Evolutionary conservation across 1,284 basidiomycete species (phyloP), one percentile per base, ranked within the genome.

Genomic region (Ganoderma meredithae): DNA sequence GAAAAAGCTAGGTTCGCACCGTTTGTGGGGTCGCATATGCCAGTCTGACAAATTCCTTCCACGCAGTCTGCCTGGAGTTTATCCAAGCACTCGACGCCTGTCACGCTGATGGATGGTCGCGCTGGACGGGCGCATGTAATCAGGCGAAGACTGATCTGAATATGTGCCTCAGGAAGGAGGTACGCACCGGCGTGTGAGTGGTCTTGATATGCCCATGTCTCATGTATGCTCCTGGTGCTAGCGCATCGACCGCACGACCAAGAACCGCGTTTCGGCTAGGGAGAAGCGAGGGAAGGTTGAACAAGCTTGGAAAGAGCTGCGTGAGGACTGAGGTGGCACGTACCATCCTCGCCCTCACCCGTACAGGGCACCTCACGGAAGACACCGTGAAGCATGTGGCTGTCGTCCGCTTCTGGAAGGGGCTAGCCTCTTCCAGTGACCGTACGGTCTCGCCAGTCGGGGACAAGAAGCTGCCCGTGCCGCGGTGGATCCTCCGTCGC

Each of bases 151-250:
- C 86, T 62, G 86, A 88, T 62, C 82, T 96, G 74, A 93, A 92
- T 74, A 81, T 85, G 73, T 96, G 94, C 82, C 82, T 96, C 60
- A 85, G 90, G 64, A 81, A 87, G 80, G 94, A 95, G 88, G 94
- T 94, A 76, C 74, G 84, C 77, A 55, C 43, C 22, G 40, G 41
- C 31, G 62, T 62, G 43, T 63, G 52, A 41, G 52, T 64, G 49
- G 67, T 52, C 27, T n/a, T n/a, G 12, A 59, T 25, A 12, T 60
- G 43, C 22, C 43, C 56, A 40, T 52, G 33, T 47, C 67, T 62
- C 60, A 41, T 25, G 17, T 41, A 49, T 60, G 22, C 40, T 62
- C 7, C 58, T 36, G 27, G 55, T 25, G 47, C 25, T 55, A 69
- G 94, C 88, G 93, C 64, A 73, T 92, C 31, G 86, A 86, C 60